A percentile compares a stretch with the other conserved stretches of the same genome.
These are phyloP conservation scores for Sanghuangporus baumii DNA, from an alignment of 1,284 basidiomycete genomes.

Conservation along the genomic window DNA sequence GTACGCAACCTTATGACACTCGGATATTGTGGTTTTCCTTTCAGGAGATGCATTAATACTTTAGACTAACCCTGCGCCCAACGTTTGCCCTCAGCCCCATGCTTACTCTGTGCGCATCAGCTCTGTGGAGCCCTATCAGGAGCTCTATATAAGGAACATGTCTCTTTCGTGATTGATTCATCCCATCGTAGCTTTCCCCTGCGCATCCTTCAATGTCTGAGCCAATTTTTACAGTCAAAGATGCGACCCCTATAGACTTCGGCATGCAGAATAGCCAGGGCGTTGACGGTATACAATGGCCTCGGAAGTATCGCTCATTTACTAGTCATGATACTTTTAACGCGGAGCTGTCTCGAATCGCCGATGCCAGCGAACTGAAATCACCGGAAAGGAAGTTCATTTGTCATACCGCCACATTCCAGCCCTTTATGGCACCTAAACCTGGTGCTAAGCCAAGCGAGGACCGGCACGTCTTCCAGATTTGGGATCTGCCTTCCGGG, in stretches of 20 bases:
- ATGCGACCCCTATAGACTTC: constrained; percentile 3
- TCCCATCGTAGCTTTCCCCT: not conserved
- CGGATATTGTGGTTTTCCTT: not conserved
- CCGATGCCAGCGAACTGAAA: constrained; percentile 19
- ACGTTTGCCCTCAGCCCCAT: constrained; percentile 1
- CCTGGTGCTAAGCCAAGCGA: constrained; percentile 13
- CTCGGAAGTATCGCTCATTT: constrained; percentile 45
- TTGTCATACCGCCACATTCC: constrained; percentile 20
- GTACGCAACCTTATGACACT: not conserved
- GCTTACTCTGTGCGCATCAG: not conserved
- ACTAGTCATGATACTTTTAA: constrained; percentile 8
- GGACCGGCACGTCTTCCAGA: constrained; percentile 48
- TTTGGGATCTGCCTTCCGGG: constrained; percentile 48
- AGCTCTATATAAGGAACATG: not conserved
- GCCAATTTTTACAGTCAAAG: not conserved
- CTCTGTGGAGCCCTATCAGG: not conserved
- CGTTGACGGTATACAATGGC: constrained; percentile 33
- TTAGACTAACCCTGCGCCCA: not conserved
- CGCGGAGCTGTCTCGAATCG: not conserved
- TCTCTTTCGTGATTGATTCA: not conserved
- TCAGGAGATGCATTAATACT: not conserved
- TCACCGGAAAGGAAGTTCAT: not conserved
- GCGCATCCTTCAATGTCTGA: not conserved
- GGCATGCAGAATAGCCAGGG: not conserved
- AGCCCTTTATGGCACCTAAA: constrained; percentile 20